Base-by-base conservation (phyloP, 2,329 filamentous ascomycete genomes). In the Zymoseptoria pseudotritici region DNA sequence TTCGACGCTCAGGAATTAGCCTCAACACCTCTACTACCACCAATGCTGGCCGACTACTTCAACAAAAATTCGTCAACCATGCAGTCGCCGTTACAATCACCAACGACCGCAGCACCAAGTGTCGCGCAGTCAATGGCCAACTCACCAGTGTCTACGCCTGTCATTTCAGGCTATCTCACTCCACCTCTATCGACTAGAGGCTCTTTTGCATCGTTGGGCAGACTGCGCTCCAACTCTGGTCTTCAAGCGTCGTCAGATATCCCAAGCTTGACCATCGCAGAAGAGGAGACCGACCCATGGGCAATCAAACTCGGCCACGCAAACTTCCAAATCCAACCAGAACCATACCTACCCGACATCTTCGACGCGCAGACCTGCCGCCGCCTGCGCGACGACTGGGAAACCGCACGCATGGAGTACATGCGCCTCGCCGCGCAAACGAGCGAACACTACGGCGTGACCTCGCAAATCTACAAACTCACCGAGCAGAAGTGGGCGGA, bases 401-500 rank as follows among this genome's bases (percentile, higher is more conserved):
- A 93, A 67, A 77, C 84, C 36, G 93, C 93, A 26, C 84, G 91
- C 55, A 83, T 84, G 73, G 94, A 96, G 72, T 97, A 92, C 76
- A 89, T 89, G 66, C 93, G 92, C 73, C 92, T 96, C 70, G 83
- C 95, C 20, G 88, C 90, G 10, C 88, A 91, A 60, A 94, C 90
- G 0, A 88, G 89, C 58, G 92, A 96, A 74, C 91, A 97, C 75
- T 96, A 96, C 67, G 91, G 92, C 17, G 81, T 87, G 36, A 96
- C 91, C 0, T 96, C 91, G 57, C 94, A 91, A 73, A 94, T 90
- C 58, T 96, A 92, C 76, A 84, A 82, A 56, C 81, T 94, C 59
- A 96, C 92, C 0, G 87, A 94, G 73, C 83, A 88, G 62, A 97
- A 97, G 74, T 97, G 93, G 93, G 83, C 86, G 24, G 84, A 87